Percentiles rank a stretch among this genome's conserved stretches.
These are phyloP conservation scores for Lipomyces mesembrius DNA, from an alignment of 805 yeast genomes.

Conservation along the genomic window DNA sequence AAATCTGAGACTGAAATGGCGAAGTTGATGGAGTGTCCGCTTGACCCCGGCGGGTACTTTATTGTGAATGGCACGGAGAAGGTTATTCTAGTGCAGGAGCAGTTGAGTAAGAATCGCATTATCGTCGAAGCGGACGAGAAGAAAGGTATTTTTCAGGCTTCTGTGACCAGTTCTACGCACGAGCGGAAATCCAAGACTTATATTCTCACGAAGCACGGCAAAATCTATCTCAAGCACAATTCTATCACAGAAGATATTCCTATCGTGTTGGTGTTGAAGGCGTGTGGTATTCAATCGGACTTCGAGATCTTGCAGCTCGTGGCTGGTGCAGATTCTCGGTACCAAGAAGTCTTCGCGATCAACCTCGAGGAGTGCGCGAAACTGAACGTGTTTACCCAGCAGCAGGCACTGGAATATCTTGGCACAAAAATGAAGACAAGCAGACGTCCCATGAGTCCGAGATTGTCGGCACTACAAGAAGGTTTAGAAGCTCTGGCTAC, in stretches of 20 bases:
- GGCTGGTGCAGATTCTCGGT: conserved; percentile 84
- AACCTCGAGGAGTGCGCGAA: conserved; percentile 93
- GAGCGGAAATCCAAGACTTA: conserved; percentile 97
- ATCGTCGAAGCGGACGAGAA: conserved; percentile 97
- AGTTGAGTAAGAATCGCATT: conserved; percentile 93
- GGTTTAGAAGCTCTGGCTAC: conserved; percentile 92
- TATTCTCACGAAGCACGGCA: conserved; percentile 87
- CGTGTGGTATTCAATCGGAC: conserved; percentile 92
- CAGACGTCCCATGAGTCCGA: conserved; percentile 83
- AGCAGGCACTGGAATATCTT: conserved; percentile 87
- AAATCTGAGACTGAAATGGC: conserved; percentile 87
- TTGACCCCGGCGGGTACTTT: conserved; percentile 98
- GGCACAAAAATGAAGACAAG: conserved; percentile 92
- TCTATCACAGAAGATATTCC: conserved; percentile 95
- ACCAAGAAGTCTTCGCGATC: conserved; percentile 89
- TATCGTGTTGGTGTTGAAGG: conserved; percentile 87
- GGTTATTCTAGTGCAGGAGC: conserved; percentile 95
- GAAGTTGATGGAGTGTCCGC: conserved; percentile 84
- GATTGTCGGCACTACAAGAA: conserved; percentile 80
- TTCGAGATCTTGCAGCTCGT: conserved; percentile 91
- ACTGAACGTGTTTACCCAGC: conserved; percentile 84
- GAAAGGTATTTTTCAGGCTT: conserved; percentile 92
- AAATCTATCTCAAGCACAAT: conserved; percentile 90
- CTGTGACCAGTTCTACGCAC: conserved; percentile 97
- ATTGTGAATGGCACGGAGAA: conserved; percentile 98